Evolutionary conservation across 331 rosid species (phyloP), one percentile per base, ranked within the genome.

Genomic region (Dryas integrifolia): DNA sequence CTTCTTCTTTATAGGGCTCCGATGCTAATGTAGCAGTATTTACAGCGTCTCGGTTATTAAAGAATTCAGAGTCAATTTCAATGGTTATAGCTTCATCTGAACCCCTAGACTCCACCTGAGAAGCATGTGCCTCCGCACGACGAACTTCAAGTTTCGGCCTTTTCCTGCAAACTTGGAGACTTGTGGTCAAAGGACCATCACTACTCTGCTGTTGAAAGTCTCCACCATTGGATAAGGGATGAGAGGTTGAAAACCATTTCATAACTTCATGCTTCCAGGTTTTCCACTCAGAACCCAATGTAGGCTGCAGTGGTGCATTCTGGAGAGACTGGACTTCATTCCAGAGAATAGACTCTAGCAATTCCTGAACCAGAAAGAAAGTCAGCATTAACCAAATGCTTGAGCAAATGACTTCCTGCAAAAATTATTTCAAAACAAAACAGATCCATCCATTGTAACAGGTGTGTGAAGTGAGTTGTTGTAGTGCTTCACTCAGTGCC

Each of bases 61-160:
- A 91, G 79, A 86, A 92, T 58, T 74, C 85, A 16, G 89, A 81
- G 81, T 90, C 98, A 74, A 85, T 86, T 69, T 87, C 90, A 58
- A 87, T 82, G 39, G 88, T 62, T 65, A 86, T 79, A 78, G 96
- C 58, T 48, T 85, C 88, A 72, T 82, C 85, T 49, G 87, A 79
- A 81, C 55, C 87, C 83, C 80, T 83, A 56, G 82, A 67, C 65
- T 84, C 92, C 79, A 84, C 72, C 73, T 79, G 90, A 69, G 85
- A 84, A 82, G 90, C 80, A 82, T 94, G 96, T 68, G 89, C 73
- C 72, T 94, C 97, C 7, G 98, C 96, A 59, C 99, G 97, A 57
- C 99, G 99, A 79, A 95, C 85, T 90, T 95, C 98, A 76, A 95
- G 99, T 84, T 95, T 95, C 53, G 96, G 88, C 80, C 99, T 85